phyloP scores from a whole-genome alignment of 352 stramenopile genomes.

The Globisporangium iwayamae region DNA sequence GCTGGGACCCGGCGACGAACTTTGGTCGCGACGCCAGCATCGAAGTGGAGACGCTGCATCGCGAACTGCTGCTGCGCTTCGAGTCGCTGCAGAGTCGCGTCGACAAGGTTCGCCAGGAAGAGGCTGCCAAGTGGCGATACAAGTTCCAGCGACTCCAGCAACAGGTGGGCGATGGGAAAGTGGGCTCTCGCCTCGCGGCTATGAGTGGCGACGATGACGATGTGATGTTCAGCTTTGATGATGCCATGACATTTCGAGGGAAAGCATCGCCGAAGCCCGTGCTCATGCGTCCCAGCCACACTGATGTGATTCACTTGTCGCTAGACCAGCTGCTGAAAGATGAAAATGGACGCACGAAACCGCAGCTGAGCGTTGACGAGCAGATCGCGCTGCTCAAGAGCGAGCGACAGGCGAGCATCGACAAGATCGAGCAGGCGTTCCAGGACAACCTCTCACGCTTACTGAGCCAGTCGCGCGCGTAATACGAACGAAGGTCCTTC shows the following conservation, averaged over 20 bases:
- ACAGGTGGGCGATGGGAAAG: conserved; percentile 7
- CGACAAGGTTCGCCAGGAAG: conserved; percentile 22
- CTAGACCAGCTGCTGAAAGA: conserved; percentile 10
- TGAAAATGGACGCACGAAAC: conserved; percentile 4
- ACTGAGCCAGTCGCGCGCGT: conserved; percentile 17
- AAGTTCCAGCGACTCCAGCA: conserved; percentile 18
- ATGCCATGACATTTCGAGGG: conserved; percentile 1
- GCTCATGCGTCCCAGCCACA: conserved; percentile 11
- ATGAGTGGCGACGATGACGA: conserved; percentile 22
- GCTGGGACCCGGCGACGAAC: conserved; percentile 61
- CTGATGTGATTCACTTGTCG: conserved; percentile 18
- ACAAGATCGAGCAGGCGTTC: conserved; percentile 37
- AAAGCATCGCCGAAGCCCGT: not conserved
- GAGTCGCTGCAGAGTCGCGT: conserved; percentile 27
- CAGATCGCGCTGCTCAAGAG: conserved; percentile 34
- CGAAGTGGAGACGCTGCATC: conserved; percentile 52
- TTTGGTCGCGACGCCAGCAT: conserved; percentile 58
- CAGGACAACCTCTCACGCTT: conserved; percentile 32
- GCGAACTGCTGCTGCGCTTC: conserved; percentile 40
- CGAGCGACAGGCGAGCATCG: conserved; percentile 26
- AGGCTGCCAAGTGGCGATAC: conserved; percentile 28
- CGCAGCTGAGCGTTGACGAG: conserved; percentile 21
- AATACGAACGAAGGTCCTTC: not conserved
- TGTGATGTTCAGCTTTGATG: conserved; percentile 18
- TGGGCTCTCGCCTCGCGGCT: conserved; percentile 2